These are phyloP conservation scores for Hymenochaete sp. DNA, from an alignment of 1,284 basidiomycete species.

Conservation along the genomic window DNA sequence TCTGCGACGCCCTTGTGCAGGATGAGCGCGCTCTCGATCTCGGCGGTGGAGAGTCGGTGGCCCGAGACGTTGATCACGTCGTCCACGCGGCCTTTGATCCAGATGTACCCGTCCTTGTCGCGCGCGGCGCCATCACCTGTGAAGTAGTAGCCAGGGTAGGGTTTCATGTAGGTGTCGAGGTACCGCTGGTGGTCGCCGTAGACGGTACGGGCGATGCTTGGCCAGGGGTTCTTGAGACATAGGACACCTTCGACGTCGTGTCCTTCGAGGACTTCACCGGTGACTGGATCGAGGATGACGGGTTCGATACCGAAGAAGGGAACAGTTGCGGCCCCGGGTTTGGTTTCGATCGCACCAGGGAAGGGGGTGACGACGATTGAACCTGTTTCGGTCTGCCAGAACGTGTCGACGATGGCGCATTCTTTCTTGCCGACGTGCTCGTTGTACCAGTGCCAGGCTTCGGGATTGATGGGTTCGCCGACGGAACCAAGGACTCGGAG, in stretches of 20 bases:
- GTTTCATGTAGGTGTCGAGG: constrained; percentile 91
- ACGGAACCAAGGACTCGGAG: constrained; percentile 88
- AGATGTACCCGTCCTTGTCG: constrained; percentile 94
- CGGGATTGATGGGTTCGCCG: constrained; percentile 98
- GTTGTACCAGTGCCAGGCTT: constrained; percentile 99
- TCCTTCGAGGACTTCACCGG: constrained; percentile 73
- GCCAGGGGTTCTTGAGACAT: constrained; percentile 85
- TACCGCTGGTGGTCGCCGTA: constrained; percentile 88
- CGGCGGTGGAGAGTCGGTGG: constrained; percentile 93
- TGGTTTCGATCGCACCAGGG: constrained; percentile 92
- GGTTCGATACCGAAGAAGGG: constrained; percentile 97
- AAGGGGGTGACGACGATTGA: constrained; percentile 93
- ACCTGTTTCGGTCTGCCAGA: constrained; percentile 98
- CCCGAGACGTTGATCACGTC: constrained; percentile 95
- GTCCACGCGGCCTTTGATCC: constrained; percentile 97
- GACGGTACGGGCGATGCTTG: constrained; percentile 91
- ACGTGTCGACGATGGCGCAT: constrained; percentile 95
- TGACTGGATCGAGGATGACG: constrained; percentile 77
- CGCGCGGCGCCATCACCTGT: constrained; percentile 95
- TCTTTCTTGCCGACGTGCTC: constrained; percentile 85
- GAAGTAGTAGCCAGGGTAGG: constrained; percentile 87
- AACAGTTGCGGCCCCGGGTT: constrained; percentile 93
- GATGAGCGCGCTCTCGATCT: constrained; percentile 95
- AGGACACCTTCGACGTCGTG: constrained; percentile 90
- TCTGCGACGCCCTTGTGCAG: constrained; percentile 92